Percentiles rank a stretch among this genome's conserved stretches.
phyloP scores from a whole-genome alignment of 2,329 filamentous ascomycete genomes.

The Epichloe amarillans region DNA sequence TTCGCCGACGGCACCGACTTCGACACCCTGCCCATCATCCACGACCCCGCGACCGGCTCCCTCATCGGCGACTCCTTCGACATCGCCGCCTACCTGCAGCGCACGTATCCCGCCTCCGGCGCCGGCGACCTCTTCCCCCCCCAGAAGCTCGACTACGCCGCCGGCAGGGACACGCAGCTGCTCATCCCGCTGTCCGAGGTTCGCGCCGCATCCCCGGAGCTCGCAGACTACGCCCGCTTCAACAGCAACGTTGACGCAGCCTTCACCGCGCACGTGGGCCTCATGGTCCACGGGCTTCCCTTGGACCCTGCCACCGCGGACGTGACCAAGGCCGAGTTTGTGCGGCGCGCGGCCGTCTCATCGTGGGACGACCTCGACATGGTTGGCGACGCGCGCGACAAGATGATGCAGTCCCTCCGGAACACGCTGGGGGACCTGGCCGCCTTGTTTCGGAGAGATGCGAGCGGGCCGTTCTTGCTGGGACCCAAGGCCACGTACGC shows the following conservation, averaged over 20 bases:
- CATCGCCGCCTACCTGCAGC: slow-evolving; percentile 47
- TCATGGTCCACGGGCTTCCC: slow-evolving; percentile 29
- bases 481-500: slow-evolving; percentile 34
- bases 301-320: slow-evolving; percentile 37
- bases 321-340: slow-evolving; percentile 31
- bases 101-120: slow-evolving; percentile 27
- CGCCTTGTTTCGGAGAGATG: slow-evolving; percentile 24
- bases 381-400: slow-evolving; percentile 24
- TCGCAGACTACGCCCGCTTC: slow-evolving; percentile 22
- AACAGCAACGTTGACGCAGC: slow-evolving; percentile 40
- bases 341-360: slow-evolving; percentile 28
- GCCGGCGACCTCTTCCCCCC: slow-evolving; percentile 34
- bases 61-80: slow-evolving; percentile 50
- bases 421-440: slow-evolving; percentile 27
- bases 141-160: slow-evolving; percentile 27
- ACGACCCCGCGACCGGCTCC: slow-evolving; percentile 26
- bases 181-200: slow-evolving; percentile 25
- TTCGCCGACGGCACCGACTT: slow-evolving; percentile 43
- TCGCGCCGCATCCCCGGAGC: slow-evolving; percentile 13
- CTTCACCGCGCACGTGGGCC: slow-evolving; percentile 32
- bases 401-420: slow-evolving; percentile 26
- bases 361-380: slow-evolving; percentile 31
- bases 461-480: slow-evolving; percentile 33
- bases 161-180: slow-evolving; percentile 9
- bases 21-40: slow-evolving; percentile 45